phyloP scores from a whole-genome alignment of 106 monocot genomes.

The Posidonia australis region DNA sequence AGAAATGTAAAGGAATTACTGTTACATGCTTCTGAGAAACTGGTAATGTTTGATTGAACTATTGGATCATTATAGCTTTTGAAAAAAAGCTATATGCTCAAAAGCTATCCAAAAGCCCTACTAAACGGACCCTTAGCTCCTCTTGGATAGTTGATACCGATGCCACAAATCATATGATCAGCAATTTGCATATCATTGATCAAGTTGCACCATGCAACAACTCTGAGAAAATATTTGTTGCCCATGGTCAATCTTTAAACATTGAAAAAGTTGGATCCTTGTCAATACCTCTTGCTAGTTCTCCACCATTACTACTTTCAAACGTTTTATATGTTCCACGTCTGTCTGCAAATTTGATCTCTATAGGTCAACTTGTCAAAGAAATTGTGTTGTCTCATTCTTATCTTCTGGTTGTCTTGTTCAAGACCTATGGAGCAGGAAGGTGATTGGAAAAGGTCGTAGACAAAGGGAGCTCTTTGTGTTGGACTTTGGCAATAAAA shows the following conservation, averaged over 20 bases:
- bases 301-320: slow-evolving; percentile 2
- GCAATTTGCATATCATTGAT: not conserved
- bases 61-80: no score
- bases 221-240: slow-evolving; percentile 8
- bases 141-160: slow-evolving; percentile 3
- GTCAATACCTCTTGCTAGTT: slow-evolving; percentile 1
- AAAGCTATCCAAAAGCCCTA: no score
- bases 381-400: slow-evolving; percentile 8
- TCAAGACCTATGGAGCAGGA: slow-evolving; percentile 8
- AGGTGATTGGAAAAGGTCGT: not conserved
- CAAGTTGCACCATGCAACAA: not conserved
- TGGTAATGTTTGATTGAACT: no score
- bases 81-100: no score
- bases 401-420: slow-evolving; percentile 4
- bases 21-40: no score
- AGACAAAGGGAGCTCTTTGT: not conserved
- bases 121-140: no score
- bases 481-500: not conserved
- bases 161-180: slow-evolving; percentile 6
- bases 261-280: no score
- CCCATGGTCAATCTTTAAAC: not conserved
- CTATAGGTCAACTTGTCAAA: slow-evolving; percentile 1
- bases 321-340: slow-evolving; percentile 9
- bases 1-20: no score
- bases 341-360: slow-evolving; percentile 4